phyloP scores from a whole-genome alignment of 148 eudicot genomes.

The Vaccinium vitisidaea region DNA sequence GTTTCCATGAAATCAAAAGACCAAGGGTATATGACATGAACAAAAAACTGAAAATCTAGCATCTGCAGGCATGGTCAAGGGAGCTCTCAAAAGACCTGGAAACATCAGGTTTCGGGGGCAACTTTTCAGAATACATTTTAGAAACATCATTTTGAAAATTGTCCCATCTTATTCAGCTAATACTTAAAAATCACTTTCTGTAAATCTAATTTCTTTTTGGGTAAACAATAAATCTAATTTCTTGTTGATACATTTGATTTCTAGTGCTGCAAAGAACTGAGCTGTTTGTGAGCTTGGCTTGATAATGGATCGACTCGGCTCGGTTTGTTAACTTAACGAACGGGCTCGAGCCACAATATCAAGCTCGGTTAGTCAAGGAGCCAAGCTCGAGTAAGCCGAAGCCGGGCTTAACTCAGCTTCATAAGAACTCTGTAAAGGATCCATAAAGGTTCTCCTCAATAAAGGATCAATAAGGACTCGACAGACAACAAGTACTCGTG shows the following conservation, averaged over 20 bases:
- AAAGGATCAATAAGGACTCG: not conserved
- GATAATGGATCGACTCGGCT: not conserved
- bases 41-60: not conserved
- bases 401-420: not conserved
- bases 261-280: not conserved
- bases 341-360: not conserved
- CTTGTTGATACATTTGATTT: not conserved
- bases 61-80: not conserved
- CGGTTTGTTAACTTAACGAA: not conserved
- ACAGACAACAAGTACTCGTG: too few relatives aligned
- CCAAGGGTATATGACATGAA: not conserved
- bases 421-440: not conserved
- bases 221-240: too few relatives aligned
- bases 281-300: not conserved
- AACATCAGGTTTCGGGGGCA: not conserved
- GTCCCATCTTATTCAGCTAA: not conserved
- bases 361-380: not conserved
- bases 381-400: not conserved
- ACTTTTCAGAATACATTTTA: not conserved
- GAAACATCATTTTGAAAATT: not conserved
- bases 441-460: not conserved
- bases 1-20: constrained; percentile 1
- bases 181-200: not conserved
- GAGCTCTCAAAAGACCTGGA: not conserved
- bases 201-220: not conserved